Conservation (phyloP, 768 basidiomycete species). For the Rhodotorula taiwanensis region DNA sequence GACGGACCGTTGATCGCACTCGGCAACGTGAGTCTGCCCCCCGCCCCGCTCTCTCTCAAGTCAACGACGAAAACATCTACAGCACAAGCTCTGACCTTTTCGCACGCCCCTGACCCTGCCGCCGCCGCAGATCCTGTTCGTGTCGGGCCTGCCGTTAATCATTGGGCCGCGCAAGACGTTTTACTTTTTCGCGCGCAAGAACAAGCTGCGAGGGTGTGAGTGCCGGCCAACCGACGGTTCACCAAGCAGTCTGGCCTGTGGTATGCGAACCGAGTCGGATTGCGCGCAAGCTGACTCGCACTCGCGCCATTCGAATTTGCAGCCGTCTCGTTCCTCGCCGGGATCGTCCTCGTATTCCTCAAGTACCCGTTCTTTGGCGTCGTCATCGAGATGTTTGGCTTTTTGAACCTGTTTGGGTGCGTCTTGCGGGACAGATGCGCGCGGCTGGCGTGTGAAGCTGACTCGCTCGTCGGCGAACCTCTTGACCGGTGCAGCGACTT, state of each 20-base stretch:
- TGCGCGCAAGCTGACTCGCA: too few relatives aligned
- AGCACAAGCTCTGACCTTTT: too few relatives aligned
- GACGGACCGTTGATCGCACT: slow-evolving; percentile 91
- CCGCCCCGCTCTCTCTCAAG: too few relatives aligned
- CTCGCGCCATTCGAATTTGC: too few relatives aligned
- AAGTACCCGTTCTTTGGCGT: slow-evolving; percentile 94
- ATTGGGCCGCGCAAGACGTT: slow-evolving; percentile 96
- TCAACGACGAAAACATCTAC: too few relatives aligned
- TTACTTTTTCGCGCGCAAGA: slow-evolving; percentile 91
- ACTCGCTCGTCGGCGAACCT: too few relatives aligned
- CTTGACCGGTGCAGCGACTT: slow-evolving; percentile 65
- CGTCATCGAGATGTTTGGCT: slow-evolving; percentile 89
- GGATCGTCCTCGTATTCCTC: slow-evolving; percentile 83
- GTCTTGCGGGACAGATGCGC: neutral
- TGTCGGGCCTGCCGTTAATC: slow-evolving; percentile 88
- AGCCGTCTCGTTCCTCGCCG: slow-evolving; percentile 73
- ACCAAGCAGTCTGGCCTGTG: slow-evolving; percentile 27
- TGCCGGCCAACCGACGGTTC: too few relatives aligned
- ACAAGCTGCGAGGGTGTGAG: slow-evolving; percentile 72
- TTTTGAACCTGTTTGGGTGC: slow-evolving; percentile 94
- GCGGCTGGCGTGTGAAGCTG: too few relatives aligned
- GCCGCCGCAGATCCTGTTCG: slow-evolving; percentile 68
- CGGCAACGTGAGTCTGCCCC: slow-evolving; percentile 68
- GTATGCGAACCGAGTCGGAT: too few relatives aligned
- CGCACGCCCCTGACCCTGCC: neutral